A percentile compares a stretch with the other conserved stretches of the same genome.
Evolutionary conservation across 2,329 filamentous ascomycete genomes (phyloP).

Genomic region (Calonectria leucothoes): DNA sequence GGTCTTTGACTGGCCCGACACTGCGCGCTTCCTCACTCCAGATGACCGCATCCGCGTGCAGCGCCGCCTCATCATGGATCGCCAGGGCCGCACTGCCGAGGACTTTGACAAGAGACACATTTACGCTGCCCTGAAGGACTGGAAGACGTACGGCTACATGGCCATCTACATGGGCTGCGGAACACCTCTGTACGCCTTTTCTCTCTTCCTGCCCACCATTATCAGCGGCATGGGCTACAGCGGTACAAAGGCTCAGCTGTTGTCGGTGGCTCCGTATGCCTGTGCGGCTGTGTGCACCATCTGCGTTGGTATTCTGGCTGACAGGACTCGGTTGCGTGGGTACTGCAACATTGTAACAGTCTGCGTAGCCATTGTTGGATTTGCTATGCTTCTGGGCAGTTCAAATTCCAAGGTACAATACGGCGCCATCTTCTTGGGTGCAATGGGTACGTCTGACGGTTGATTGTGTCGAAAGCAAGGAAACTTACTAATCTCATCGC

Average conservation of each 20-base stretch:
- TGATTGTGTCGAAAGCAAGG: too few relatives aligned
- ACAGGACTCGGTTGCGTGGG: constrained; percentile 72
- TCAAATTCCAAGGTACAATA: constrained; percentile 69
- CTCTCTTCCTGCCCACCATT: constrained; percentile 70
- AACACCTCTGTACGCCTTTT: constrained; percentile 63
- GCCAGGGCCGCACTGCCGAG: constrained; percentile 76
- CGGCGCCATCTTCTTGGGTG: constrained; percentile 76
- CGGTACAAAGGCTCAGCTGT: constrained; percentile 61
- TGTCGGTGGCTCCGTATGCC: constrained; percentile 70
- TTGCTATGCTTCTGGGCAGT: constrained; percentile 72
- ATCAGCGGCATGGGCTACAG: constrained; percentile 50
- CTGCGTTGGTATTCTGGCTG: constrained; percentile 71
- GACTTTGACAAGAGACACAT: constrained; percentile 78
- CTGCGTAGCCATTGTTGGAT: constrained; percentile 72
- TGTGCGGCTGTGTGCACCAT: constrained; percentile 73
- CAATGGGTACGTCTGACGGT: constrained; percentile 42
- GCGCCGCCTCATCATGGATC: constrained; percentile 73
- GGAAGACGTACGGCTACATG: constrained; percentile 74
- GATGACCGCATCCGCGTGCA: constrained; percentile 76
- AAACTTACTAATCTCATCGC: constrained; percentile 37
- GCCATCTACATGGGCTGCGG: constrained; percentile 60
- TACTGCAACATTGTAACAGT: constrained; percentile 75
- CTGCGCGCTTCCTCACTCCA: constrained; percentile 74
- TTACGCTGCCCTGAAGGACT: constrained; percentile 77
- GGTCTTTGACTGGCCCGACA: constrained; percentile 83